Evolutionary conservation across 148 eudicot genomes (phyloP).

Genomic region (Dysphania ambrosioides): DNA sequence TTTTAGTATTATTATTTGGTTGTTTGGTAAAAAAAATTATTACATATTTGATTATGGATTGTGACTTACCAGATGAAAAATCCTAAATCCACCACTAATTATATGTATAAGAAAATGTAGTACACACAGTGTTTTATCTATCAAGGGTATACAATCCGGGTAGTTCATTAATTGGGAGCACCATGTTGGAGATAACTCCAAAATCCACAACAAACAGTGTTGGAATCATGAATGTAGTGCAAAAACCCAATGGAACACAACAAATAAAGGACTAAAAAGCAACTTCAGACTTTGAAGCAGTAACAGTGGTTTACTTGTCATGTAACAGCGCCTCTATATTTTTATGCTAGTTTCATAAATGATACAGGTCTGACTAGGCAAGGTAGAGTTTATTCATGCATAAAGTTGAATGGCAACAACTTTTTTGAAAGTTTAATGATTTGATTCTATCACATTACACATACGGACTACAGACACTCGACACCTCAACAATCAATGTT

Average conservation of each 20-base stretch:
- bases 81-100: too few relatives aligned
- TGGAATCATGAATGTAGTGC: background rate
- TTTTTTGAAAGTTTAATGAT: background rate
- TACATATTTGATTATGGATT: too few relatives aligned
- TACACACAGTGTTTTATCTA: too few relatives aligned
- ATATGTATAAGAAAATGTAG: too few relatives aligned
- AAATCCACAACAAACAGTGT: background rate
- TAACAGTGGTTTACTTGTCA: background rate
- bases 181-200: background rate
- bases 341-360: background rate
- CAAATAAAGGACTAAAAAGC: constrained; percentile 2
- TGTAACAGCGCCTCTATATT: background rate
- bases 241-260: constrained; percentile 1
- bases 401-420: background rate
- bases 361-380: background rate
- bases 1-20: too few relatives aligned
- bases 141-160: too few relatives aligned
- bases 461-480: background rate
- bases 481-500: background rate
- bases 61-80: too few relatives aligned
- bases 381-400: background rate
- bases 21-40: too few relatives aligned
- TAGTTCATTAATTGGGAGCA: background rate
- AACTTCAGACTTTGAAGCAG: constrained; percentile 4
- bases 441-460: background rate